Evolutionary conservation across 2,329 filamentous ascomycete genomes (phyloP), one percentile per base, ranked within the genome.

Genomic region (Kalaharituber pfeilii): DNA sequence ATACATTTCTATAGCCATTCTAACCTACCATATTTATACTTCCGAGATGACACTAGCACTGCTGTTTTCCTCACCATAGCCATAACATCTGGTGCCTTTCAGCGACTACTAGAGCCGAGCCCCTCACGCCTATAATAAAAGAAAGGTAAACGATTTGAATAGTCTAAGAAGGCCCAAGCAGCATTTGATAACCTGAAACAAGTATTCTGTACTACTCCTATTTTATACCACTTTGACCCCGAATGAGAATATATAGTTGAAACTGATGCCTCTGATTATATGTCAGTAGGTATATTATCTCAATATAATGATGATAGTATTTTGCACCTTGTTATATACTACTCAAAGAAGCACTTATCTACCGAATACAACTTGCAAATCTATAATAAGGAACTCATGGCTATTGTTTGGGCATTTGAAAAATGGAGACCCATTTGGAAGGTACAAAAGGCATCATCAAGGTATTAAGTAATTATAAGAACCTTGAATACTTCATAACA

Each of bases 401-500:
- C 29, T 33, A 33, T 33, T 33, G 29, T 33, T 8, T n/a, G 8
- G 29, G 29, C n/a, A 33, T 33, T 33, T 33, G 29, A 33, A 33
- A 33, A 33, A 33, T 33, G 29, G 29, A 33, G 29, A 33, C 29
- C 29, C n/a, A 33, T n/a, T n/a, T 33, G n/a, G 29, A 33, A n/a
- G 8, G 8, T 8, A n/a, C 29, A 8, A 33, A 33, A 33, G 29
- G 29, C 8, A 33, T 33, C n/a, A 33, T 33, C 29, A 33, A 33
- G 29, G 29, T 33, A 8, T n/a, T 33, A 8, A 8, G n/a, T 33
- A 33, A 33, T 55, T 56, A 67, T 33, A 60, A 63, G 30, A 65
- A 65, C 50, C 53, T 67, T 2, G 51, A 55, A 33, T 51, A 56
- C 24, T 66, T 67, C 50, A 63, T 59, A 24, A 62, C 53, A 3